Percentiles rank a stretch among this genome's conserved stretches.
phyloP scores from a whole-genome alignment of 176 grass and related monocot species.

The Juncus effusus region DNA sequence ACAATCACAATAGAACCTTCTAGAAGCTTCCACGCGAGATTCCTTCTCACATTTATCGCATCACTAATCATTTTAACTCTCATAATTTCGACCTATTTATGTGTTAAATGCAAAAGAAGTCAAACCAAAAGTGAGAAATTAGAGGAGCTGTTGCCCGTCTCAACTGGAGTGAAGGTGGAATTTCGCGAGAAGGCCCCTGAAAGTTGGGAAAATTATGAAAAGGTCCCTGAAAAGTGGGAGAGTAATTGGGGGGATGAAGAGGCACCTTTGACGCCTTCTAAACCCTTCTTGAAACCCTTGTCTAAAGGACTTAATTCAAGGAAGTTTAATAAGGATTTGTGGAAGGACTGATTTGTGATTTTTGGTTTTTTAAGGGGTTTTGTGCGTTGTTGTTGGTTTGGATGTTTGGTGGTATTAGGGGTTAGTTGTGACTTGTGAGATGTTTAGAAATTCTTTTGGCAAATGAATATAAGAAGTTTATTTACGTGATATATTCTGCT shows the following conservation, averaged over 20 bases:
- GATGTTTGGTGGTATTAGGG: too few species aligned
- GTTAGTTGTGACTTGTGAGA: too few species aligned
- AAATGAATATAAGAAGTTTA: too few species aligned
- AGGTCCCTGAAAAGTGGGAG: constrained; percentile 30
- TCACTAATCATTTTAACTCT: constrained; percentile 41
- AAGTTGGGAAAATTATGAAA: constrained; percentile 57
- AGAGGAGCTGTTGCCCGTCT: constrained; percentile 51
- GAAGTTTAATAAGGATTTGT: constrained; percentile 70
- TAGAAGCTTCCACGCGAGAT: constrained; percentile 16
- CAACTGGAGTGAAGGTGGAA: constrained; percentile 50
- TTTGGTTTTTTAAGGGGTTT: background rate
- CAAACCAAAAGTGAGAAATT: constrained; percentile 41
- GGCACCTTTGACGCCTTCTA: constrained; percentile 65
- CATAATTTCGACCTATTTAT: constrained; percentile 37
- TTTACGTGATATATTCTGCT: too few species aligned
- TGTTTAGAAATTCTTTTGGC: too few species aligned
- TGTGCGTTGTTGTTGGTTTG: too few species aligned
- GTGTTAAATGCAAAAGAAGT: constrained; percentile 33
- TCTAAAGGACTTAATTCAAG: constrained; percentile 77
- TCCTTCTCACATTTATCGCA: constrained; percentile 36
- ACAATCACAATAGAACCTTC: constrained; percentile 28
- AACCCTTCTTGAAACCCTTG: constrained; percentile 50
- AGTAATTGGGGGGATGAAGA: constrained; percentile 88
- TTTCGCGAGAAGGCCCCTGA: constrained; percentile 29
- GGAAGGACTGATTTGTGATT: constrained; percentile 59